Base-by-base conservation (phyloP, 78 protist species). In the slime mould (Dictyostelium discoideum) region DNA sequence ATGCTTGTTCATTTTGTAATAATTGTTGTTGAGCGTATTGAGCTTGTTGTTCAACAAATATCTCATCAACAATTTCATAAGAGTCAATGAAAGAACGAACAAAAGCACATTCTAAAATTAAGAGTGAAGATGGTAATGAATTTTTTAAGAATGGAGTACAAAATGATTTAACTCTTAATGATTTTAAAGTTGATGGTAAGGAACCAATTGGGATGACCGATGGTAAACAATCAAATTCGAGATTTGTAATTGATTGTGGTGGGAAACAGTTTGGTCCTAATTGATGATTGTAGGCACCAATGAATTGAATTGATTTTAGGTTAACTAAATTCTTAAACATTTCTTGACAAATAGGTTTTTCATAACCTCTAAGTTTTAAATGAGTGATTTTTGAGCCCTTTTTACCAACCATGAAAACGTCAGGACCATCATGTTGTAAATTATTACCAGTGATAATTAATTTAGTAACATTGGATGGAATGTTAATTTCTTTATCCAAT, bases 211-310 rank as follows among this genome's bases (percentile, higher is more conserved):
- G 39, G 26, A 69, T 69, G 7, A 26, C 16, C 0, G 77, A 24
- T 69, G 77, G 77, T 69, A 69, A 69, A 10, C 77, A 69, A 69
- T 69, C 77, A 18, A 69, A 69, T 69, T 69, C 77, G 10, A 69
- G 39, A 11, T 24, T 26, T 69, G 77, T 69, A 69, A 69, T 69
- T 69, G 77, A 67, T 24, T n/a, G 37, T 67, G 77, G 77, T 1
- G 77, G 77, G 4, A 69, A 26, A 26, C 42, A n/a, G 9, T 29
- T 29, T 26, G 39, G 0, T 69, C 26, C 26, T 3, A 69, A 69
- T 11, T 69, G 77, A 69, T 69, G 39, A 69, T 69, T 69, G 9
- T 26, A 26, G 0, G 77, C 77, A 69, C 77, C 77, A 7, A 5
- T 8, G 18, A 69, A 69, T 69, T 26, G 32, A 24, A 69, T 69